Evolutionary conservation across 371 early-diverging fungal species (phyloP).

Genomic region (Mucor indicus): DNA sequence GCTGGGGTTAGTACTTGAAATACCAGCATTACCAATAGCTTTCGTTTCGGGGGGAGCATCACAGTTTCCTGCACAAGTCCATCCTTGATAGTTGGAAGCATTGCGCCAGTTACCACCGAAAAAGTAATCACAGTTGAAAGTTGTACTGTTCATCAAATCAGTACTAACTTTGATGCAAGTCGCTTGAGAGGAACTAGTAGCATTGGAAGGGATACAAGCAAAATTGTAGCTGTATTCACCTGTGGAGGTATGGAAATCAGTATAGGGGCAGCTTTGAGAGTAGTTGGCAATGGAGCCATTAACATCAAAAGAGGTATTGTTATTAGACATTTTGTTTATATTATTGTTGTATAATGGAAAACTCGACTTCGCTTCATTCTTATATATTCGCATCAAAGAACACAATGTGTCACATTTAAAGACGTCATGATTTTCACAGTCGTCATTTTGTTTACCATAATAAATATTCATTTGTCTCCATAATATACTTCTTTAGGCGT

Average conservation of each 20-base stretch:
- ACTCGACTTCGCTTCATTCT: no score
- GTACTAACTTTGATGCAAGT: not conserved
- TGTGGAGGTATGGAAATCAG: not conserved
- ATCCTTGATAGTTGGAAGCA: not conserved
- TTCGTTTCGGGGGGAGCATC: not conserved
- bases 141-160: not conserved
- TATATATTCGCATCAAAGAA: no score
- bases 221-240: not conserved
- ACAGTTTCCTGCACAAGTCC: slow-evolving; percentile 1
- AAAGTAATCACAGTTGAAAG: slow-evolving; percentile 2
- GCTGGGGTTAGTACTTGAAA: not conserved
- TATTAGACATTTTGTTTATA: no score
- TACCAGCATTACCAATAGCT: not conserved
- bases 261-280: not conserved
- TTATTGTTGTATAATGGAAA: no score
- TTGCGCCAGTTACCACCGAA: slow-evolving; percentile 2
- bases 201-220: not conserved
- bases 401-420: no score
- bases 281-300: not conserved
- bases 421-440: no score
- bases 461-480: no score
- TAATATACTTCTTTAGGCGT: no score
- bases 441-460: no score
- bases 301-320: no score
- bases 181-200: not conserved